Percentiles rank a stretch among this genome's conserved stretches.
These are phyloP conservation scores for Xylaria hypoxylon DNA, from an alignment of 2,329 filamentous ascomycete genomes.

Conservation along the genomic window DNA sequence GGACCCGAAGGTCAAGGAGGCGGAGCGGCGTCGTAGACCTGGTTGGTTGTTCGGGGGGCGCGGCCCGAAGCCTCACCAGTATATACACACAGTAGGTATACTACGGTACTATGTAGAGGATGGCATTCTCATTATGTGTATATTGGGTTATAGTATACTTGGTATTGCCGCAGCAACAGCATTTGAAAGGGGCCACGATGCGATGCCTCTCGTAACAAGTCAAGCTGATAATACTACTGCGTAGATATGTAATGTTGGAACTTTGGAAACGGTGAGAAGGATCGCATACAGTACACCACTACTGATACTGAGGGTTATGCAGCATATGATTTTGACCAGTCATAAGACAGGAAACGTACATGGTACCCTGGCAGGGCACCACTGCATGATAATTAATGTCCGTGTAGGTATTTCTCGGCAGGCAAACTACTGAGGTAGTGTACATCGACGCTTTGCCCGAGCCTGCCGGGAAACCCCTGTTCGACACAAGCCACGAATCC, in stretches of 20 bases:
- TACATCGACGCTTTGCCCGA: slow-evolving; percentile 1
- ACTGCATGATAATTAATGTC: slow-evolving; percentile 18
- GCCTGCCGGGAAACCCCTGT: slow-evolving; percentile 28
- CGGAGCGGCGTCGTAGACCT: background rate
- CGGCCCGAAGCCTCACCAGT: slow-evolving; percentile 29
- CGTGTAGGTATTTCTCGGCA: background rate
- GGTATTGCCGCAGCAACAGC: background rate
- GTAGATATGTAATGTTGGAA: background rate
- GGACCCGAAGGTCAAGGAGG: background rate
- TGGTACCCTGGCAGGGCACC: slow-evolving; percentile 3
- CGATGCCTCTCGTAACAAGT: background rate
- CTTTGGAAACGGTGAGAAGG: background rate
- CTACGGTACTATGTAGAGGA: too few species aligned
- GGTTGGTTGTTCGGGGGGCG: slow-evolving; percentile 27
- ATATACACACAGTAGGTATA: too few species aligned
- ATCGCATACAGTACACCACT: background rate
- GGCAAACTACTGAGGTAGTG: too few species aligned
- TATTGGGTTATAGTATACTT: background rate
- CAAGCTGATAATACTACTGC: background rate
- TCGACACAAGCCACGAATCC: slow-evolving; percentile 28
- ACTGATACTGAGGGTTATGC: too few species aligned
- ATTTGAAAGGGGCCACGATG: background rate
- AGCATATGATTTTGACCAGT: background rate
- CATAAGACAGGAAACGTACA: background rate
- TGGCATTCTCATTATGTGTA: background rate